Evolutionary conservation across 805 yeast species (phyloP).

Genomic region (Zygotorulaspora chibaensis): DNA sequence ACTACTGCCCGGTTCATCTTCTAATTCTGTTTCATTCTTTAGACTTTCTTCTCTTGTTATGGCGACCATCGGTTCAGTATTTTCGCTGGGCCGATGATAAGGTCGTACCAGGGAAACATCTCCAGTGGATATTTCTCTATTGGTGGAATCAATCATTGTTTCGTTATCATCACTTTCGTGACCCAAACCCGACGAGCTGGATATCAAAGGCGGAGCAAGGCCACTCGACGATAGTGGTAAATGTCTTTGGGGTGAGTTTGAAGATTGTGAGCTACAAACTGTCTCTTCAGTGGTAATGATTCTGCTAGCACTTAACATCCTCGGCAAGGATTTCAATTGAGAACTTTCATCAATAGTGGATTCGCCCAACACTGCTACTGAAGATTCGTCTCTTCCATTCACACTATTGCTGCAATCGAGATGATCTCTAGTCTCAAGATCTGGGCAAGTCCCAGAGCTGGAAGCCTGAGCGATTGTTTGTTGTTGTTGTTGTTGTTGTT

Average conservation of each 20-base stretch:
- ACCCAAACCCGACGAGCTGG: constrained; percentile 5
- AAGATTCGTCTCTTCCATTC: neutral
- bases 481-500: neutral
- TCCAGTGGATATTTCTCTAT: constrained; percentile 4
- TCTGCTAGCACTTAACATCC: neutral
- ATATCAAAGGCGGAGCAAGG: constrained; percentile 7
- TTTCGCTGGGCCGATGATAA: constrained; percentile 1
- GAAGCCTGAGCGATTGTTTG: neutral
- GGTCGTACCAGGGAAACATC: constrained; percentile 10
- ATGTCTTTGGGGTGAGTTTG: constrained; percentile 12
- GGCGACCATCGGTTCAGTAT: constrained; percentile 7
- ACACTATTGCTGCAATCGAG: neutral
- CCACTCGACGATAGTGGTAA: constrained; percentile 6
- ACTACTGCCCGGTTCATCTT: constrained; percentile 4
- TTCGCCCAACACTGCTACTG: neutral
- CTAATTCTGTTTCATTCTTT: constrained; percentile 4
- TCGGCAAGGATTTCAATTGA: neutral
- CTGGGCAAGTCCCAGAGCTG: neutral
- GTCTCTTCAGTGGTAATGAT: constrained; percentile 18
- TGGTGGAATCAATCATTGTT: constrained; percentile 9
- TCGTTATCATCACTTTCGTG: constrained; percentile 10
- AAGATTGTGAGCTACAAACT: constrained; percentile 22
- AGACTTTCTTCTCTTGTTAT: constrained; percentile 3
- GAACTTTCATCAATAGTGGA: neutral
- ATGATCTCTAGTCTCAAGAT: neutral